Evolutionary conservation across 2,329 filamentous ascomycete species (phyloP), one percentile per base, ranked within the genome.

Genomic region (Fusarium paranaense): DNA sequence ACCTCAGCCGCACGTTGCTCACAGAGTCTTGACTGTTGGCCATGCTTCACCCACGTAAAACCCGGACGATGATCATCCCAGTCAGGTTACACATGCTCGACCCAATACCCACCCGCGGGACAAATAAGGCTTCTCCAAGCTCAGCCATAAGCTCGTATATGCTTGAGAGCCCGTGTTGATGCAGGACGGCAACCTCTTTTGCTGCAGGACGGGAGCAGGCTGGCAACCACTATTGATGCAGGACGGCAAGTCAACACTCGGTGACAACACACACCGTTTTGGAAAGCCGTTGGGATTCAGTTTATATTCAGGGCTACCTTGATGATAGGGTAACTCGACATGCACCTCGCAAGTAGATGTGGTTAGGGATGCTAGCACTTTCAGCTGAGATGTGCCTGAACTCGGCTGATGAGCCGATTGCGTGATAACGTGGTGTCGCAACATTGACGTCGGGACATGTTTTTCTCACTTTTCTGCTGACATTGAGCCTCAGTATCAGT

Each of bases 131-230:
- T 47, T 20, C 67, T 68, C 70, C 4, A 20, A 9, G 6, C 11
- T 68, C 54, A 73, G 71, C 71, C 71, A 71, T 73, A 73, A 73
- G 70, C 71, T 73, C 70, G 67, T 73, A 73, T 73, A 37, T 72
- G 70, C 64, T 47, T 10, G 66, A 27, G 25, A 62, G 64, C 70
- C 59, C 70, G 70, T 72, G 70, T 70, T 65, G 40, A 66, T 72
- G 70, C 69, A 72, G 33, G 38, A 61, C 63, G 71, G 60, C 62
- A 64, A 38, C 47, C 42, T 33, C 61, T 68, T 52, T 81, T 79
- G 62, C 80, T 72, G 59, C 54, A 56, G 45, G 38, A 58, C 30
- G 25, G 30, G 45, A 30, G 20, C 22, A 47, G 42, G 42, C 22
- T 47, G 42, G 25, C 38, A 45, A 27, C 38, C 38, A 45, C 20